Evolutionary conservation across 345 rosid genomes (phyloP).

Genomic region (Litchi chinensis): DNA sequence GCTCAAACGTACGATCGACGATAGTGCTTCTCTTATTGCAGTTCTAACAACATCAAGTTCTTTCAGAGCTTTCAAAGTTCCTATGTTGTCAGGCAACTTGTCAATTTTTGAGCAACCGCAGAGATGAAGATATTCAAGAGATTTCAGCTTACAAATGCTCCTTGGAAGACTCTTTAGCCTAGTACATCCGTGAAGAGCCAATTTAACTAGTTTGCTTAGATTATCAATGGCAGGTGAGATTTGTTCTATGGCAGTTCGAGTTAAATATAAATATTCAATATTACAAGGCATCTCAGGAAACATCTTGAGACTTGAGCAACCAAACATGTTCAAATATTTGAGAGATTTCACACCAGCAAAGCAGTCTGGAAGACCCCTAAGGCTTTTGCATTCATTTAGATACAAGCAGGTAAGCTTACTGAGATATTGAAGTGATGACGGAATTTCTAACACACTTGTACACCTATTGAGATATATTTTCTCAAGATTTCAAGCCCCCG

Average conservation of each 20-base stretch:
- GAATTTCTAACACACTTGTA: conserved; percentile 6
- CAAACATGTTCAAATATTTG: background rate
- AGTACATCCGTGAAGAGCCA: background rate
- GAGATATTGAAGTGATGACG: conserved; percentile 6
- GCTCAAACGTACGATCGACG: background rate
- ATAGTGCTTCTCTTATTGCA: background rate
- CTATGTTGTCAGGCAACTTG: too few relatives aligned
- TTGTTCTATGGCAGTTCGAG: conserved; percentile 20
- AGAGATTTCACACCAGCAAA: background rate
- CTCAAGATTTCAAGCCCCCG: conserved; percentile 13
- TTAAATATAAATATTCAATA: background rate
- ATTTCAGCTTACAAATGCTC: conserved; percentile 10
- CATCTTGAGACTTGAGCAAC: conserved; percentile 13
- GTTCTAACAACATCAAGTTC: background rate
- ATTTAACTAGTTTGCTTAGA: background rate
- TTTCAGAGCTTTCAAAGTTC: too few relatives aligned
- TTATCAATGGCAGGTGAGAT: background rate
- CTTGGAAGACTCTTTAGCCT: conserved; percentile 4
- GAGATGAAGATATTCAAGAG: background rate
- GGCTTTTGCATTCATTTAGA: conserved; percentile 9
- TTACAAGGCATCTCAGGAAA: conserved; percentile 12
- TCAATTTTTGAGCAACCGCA: too few relatives aligned
- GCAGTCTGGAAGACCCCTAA: background rate
- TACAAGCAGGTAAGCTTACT: conserved; percentile 1
- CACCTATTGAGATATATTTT: background rate